Base-by-base conservation (phyloP, 1,284 basidiomycete genomes). In the Fomitiporia mediterranea region DNA sequence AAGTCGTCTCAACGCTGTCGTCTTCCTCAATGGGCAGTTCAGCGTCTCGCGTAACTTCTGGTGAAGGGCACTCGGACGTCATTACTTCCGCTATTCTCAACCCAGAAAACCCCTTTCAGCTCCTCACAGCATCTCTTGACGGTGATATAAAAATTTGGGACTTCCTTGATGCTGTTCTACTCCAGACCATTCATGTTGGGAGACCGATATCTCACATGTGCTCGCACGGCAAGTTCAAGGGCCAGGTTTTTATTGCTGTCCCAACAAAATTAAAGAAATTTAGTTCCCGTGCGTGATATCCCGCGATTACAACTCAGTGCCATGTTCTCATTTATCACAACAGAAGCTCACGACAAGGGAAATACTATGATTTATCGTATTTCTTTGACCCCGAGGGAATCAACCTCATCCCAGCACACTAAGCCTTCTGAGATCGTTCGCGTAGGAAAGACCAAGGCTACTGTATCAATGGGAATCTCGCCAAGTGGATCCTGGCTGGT, bases 91-190 rank as follows among this genome's bases (percentile, higher is more conserved):
- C 89, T 48, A 73, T 87, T 50, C 72, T 98, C 56, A 91, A 86
- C 67, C 93, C 96, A 2, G 80, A 85, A 61, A 98, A 98, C 70
- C 78, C 85, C 15, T 89, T 94, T 59, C 96, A 98, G 69, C 74
- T 98, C 56, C 82, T 98, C 63, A 94, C 93, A 7, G 85, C 85
- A 30, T 92, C 92, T 2, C 69, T 87, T 53, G 90, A 95, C 64
- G 96, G 95, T 9, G 81, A 79, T 25, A 72, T 98, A 62, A 85
- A 91, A 68, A 74, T 96, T 9, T 98, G 96, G 96, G 94, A 98
- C 72, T 96, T 91, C 69, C 74, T 96, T 51, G 94, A 98, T 61
- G 94, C 87, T 0, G 76, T 80, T 2, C 73, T 97, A 13, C 74
- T 98, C 55, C 83, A 86, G 61, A 89, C 85, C 0, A 80, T 95